Conservation (phyloP, 1,284 basidiomycete genomes). For the Gomphus bonarii region DNA sequence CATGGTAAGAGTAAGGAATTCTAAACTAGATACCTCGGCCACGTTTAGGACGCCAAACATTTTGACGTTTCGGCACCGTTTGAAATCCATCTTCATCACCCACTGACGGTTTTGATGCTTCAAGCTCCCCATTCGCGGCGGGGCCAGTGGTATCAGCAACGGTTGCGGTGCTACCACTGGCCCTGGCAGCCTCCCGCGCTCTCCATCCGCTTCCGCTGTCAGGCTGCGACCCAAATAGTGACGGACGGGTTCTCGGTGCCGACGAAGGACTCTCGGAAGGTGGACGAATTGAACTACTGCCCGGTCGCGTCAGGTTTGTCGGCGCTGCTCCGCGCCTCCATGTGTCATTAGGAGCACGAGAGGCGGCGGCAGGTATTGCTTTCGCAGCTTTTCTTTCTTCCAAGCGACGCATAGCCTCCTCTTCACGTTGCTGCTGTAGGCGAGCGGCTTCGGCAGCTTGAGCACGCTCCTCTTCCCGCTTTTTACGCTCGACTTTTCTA, state of each 20-base stretch:
- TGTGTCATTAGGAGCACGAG: conserved; percentile 5
- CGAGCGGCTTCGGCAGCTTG: conserved; percentile 47
- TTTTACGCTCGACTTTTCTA: conserved; percentile 36
- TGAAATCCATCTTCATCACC: conserved; percentile 60
- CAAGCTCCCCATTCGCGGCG: conserved; percentile 15
- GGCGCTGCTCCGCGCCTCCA: conserved; percentile 16
- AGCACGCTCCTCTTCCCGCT: conserved; percentile 60
- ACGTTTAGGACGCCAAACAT: conserved; percentile 3
- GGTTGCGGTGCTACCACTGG: conserved; percentile 16
- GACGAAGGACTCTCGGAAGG: conserved; percentile 35
- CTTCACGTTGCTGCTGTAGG: conserved; percentile 63
- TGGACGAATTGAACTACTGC: conserved; percentile 22
- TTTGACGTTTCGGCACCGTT: conserved; percentile 31
- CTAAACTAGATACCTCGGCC: conserved; percentile 3
- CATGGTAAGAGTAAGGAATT: neutral
- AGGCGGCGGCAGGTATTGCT: conserved; percentile 18
- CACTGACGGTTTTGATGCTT: conserved; percentile 18
- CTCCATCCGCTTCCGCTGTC: conserved; percentile 43
- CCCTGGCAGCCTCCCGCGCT: conserved; percentile 40
- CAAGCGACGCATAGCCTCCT: conserved; percentile 60
- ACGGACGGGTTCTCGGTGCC: conserved; percentile 35
- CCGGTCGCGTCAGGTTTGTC: conserved; percentile 13
- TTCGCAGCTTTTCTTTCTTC: conserved; percentile 22
- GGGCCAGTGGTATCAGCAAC: conserved; percentile 14
- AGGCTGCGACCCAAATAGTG: conserved; percentile 22